A percentile compares a stretch with the other conserved stretches of the same genome.
Evolutionary conservation across 2,329 filamentous ascomycete species (phyloP).

Genomic region (Hypoxylon sp.): DNA sequence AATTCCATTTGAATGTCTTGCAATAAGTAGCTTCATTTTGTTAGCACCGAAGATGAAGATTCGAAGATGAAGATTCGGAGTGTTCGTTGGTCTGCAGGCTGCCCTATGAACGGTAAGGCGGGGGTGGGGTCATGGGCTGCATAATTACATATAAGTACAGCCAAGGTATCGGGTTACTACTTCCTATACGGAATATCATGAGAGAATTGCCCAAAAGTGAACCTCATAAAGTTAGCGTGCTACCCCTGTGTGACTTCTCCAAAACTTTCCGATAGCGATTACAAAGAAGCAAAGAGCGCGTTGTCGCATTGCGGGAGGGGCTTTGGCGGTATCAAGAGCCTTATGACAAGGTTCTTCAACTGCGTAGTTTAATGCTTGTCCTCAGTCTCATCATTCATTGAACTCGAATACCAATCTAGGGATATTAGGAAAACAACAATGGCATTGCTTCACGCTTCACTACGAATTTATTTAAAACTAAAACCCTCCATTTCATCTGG

Average conservation of each 20-base stretch:
- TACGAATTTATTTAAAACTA: not conserved
- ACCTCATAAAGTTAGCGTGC: not conserved
- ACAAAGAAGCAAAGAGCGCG: too few relatives aligned
- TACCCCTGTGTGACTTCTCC: not conserved
- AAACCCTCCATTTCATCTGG: not conserved
- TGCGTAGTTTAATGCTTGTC: not conserved
- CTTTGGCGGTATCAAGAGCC: not conserved
- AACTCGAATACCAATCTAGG: not conserved
- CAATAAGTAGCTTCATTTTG: not conserved
- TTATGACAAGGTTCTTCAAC: not conserved
- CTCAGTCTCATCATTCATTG: not conserved
- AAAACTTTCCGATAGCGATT: not conserved
- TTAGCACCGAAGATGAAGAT: too few relatives aligned
- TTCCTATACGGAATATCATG: not conserved
- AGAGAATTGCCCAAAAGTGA: not conserved
- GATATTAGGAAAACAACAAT: not conserved
- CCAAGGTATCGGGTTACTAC: not conserved
- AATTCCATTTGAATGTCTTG: not conserved
- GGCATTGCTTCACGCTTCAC: not conserved
- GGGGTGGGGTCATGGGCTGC: too few relatives aligned
- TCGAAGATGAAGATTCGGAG: too few relatives aligned
- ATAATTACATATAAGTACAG: not conserved
- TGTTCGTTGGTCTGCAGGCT: too few relatives aligned
- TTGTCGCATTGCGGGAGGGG: not conserved
- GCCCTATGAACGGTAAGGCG: too few relatives aligned